Percentiles rank a stretch among this genome's conserved stretches.
phyloP scores from a whole-genome alignment of 2,329 filamentous ascomycete genomes.

The Trichoderma cornu-damae region DNA sequence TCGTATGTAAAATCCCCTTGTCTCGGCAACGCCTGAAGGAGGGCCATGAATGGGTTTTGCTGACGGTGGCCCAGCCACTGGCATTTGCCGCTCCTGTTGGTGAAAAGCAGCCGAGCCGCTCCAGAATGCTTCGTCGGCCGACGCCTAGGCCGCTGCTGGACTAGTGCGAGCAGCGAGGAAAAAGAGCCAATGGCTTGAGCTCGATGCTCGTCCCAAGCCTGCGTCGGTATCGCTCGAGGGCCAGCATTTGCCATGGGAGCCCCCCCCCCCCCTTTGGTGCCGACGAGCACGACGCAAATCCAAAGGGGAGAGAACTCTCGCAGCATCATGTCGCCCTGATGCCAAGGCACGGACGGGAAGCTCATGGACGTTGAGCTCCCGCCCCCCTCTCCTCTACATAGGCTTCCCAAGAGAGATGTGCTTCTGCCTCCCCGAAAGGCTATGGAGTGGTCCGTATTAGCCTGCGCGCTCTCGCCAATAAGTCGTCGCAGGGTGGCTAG shows the following conservation, averaged over 20 bases:
- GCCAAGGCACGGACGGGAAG: conserved; percentile 11
- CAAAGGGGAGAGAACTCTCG: neutral
- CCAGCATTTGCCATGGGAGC: neutral
- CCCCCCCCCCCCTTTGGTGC: no score
- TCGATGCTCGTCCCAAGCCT: neutral
- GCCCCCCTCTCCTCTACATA: no score
- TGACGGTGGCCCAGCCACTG: conserved; percentile 17
- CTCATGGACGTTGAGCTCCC: conserved; percentile 2
- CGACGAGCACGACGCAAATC: neutral
- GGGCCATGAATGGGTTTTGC: conserved; percentile 1
- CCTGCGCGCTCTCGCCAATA: conserved; percentile 14
- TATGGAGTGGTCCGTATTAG: neutral
- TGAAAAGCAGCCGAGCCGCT: conserved; percentile 3
- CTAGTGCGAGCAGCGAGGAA: neutral
- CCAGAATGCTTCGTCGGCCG: conserved; percentile 11
- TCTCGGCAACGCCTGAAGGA: conserved; percentile 2
- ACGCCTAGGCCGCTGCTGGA: conserved; percentile 7
- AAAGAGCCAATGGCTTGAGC: conserved; percentile 2
- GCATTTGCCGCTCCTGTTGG: conserved; percentile 9
- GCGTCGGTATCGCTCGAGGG: conserved; percentile 5
- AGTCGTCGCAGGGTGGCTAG: conserved; percentile 14
- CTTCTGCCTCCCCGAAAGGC: conserved; percentile 3
- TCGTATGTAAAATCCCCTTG: conserved; percentile 4
- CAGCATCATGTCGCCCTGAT: neutral
- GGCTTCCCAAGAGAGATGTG: neutral